Evolutionary conservation across 495 filamentous ascomycete genomes (phyloP).

Genomic region (Tetracladium marchalianum): DNA sequence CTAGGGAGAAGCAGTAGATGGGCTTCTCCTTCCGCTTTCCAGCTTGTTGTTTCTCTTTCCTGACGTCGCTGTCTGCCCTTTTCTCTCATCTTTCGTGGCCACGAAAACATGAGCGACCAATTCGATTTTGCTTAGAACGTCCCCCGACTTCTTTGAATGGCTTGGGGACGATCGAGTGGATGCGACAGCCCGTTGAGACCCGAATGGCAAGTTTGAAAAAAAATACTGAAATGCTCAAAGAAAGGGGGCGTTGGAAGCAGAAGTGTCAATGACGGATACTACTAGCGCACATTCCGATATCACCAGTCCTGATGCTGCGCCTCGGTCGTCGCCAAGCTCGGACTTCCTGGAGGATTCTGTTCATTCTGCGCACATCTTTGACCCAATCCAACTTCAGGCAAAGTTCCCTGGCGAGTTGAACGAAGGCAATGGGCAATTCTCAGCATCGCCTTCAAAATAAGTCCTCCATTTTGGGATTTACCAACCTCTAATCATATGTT

Average conservation of each 20-base stretch:
- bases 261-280: neutral
- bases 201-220: conserved; percentile 7
- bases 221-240: conserved; percentile 6
- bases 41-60: too few species aligned
- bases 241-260: conserved; percentile 2
- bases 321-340: neutral
- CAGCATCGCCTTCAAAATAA: neutral
- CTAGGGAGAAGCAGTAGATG: too few species aligned
- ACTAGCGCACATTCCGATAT: neutral
- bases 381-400: neutral
- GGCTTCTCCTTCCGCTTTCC: too few species aligned
- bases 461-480: too few species aligned
- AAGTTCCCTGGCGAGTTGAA: neutral
- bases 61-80: too few species aligned
- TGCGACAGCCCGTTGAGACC: neutral
- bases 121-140: neutral
- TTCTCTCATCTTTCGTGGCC: too few species aligned
- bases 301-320: neutral
- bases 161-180: neutral
- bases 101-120: conserved; percentile 6
- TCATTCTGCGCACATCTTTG: neutral
- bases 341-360: neutral
- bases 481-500: too few species aligned
- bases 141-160: conserved; percentile 4
- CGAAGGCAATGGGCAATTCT: neutral